phyloP scores from a whole-genome alignment of 2,329 filamentous ascomycete species.

The Aspergillus proliferans region DNA sequence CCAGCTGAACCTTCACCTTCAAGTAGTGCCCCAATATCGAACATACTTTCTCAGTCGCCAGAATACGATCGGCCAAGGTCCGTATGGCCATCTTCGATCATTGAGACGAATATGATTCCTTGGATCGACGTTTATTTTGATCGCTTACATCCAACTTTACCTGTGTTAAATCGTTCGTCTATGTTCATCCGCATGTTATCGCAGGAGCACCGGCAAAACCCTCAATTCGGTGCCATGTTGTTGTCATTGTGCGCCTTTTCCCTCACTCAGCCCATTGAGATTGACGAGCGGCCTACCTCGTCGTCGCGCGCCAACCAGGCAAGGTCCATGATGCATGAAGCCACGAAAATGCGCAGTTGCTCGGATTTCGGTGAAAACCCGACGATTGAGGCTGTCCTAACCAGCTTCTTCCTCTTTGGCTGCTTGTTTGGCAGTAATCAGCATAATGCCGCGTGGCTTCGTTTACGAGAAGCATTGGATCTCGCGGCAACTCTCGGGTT shows the following conservation, averaged over 20 bases:
- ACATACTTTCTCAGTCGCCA: slow-evolving; percentile 12
- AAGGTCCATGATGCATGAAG: slow-evolving; percentile 38
- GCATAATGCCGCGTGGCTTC: slow-evolving; percentile 72
- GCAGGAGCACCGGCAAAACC: slow-evolving; percentile 38
- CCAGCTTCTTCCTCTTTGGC: slow-evolving; percentile 70
- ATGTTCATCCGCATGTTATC: slow-evolving; percentile 38
- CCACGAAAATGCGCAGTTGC: slow-evolving; percentile 38
- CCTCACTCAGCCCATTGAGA: slow-evolving; percentile 41
- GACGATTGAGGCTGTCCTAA: slow-evolving; percentile 46
- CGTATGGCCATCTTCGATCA: slow-evolving; percentile 35
- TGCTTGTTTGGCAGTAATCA: slow-evolving; percentile 65
- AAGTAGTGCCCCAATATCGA: slow-evolving; percentile 14
- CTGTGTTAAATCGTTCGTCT: slow-evolving; percentile 35
- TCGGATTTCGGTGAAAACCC: slow-evolving; percentile 38
- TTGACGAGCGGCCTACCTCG: slow-evolving; percentile 33
- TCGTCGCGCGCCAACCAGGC: slow-evolving; percentile 33
- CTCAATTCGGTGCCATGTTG: slow-evolving; percentile 40
- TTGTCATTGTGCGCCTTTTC: slow-evolving; percentile 39
- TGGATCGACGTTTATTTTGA: slow-evolving; percentile 43
- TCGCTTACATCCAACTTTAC: slow-evolving; percentile 38
- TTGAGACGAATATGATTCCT: slow-evolving; percentile 36
- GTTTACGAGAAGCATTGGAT: slow-evolving; percentile 61
- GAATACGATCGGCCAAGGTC: slow-evolving; percentile 17
- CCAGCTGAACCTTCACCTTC: slow-evolving; percentile 13
- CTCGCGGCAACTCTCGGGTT: slow-evolving; percentile 36